phyloP scores from a whole-genome alignment of 768 basidiomycete species.

The Russula emetica region DNA sequence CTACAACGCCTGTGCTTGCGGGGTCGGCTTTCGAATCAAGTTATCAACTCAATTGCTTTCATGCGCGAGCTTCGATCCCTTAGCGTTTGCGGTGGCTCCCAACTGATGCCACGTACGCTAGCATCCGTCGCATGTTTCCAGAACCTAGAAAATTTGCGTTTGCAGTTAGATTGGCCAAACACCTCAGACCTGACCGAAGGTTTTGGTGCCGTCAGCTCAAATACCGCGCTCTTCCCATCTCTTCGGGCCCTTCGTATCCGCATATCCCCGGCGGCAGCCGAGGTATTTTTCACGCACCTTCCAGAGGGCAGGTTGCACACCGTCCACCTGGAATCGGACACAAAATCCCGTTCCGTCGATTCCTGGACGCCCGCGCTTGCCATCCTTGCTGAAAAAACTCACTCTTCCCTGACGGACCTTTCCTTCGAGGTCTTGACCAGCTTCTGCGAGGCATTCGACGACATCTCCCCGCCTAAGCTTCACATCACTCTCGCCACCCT shows the following conservation, averaged over 20 bases:
- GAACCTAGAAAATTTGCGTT: conserved; percentile 25
- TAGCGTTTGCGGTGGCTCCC: conserved; percentile 22
- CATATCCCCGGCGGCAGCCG: conserved; percentile 20
- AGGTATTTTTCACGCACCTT: conserved; percentile 20
- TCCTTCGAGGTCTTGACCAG: conserved; percentile 24
- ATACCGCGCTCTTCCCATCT: conserved; percentile 21
- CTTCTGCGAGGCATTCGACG: conserved; percentile 28
- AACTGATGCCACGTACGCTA: conserved; percentile 26
- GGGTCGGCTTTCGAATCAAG: conserved; percentile 25
- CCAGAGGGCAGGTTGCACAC: conserved; percentile 17
- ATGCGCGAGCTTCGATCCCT: conserved; percentile 26
- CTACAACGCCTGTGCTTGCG: conserved; percentile 23
- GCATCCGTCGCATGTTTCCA: conserved; percentile 23
- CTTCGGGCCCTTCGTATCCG: conserved; percentile 24
- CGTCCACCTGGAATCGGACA: conserved; percentile 26
- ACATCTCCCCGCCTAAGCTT: conserved; percentile 25
- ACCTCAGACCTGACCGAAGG: conserved; percentile 16
- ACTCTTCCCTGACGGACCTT: conserved; percentile 19
- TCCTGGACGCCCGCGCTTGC: conserved; percentile 25
- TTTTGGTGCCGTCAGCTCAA: conserved; percentile 1
- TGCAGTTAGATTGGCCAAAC: conserved; percentile 25
- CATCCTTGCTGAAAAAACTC: conserved; percentile 23
- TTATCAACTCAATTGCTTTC: conserved; percentile 17
- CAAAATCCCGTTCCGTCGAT: conserved; percentile 27
- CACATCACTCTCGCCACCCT: conserved; percentile 31